Percentiles rank a stretch among this genome's conserved stretches.
Evolutionary conservation across 2,329 filamentous ascomycete genomes (phyloP).

Genomic region (Pseudogymnoascus sp.): DNA sequence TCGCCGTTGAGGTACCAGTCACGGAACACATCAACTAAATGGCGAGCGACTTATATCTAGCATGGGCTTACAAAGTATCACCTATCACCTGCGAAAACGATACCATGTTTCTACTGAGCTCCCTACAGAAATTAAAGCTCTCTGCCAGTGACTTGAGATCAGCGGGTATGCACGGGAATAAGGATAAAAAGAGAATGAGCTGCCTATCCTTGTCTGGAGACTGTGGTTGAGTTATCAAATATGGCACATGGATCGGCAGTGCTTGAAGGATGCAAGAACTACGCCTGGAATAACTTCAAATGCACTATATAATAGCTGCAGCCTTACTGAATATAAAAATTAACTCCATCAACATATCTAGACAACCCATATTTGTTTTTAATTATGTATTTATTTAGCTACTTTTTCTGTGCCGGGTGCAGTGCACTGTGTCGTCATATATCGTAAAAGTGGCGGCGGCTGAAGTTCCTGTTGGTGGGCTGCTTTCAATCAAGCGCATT

Average conservation of each 20-base stretch:
- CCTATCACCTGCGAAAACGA: background rate
- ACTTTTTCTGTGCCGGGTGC: background rate
- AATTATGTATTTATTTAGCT: background rate
- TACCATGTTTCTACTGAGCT: background rate
- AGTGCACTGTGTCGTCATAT: background rate
- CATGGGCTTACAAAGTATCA: background rate
- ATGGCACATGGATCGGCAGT: background rate
- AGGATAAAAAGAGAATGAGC: background rate
- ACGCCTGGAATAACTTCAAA: background rate
- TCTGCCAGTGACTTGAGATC: background rate
- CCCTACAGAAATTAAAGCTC: background rate
- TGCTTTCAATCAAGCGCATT: background rate
- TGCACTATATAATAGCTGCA: background rate
- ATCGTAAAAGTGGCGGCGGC: slow-evolving; percentile 6
- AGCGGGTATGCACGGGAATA: background rate
- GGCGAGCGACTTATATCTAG: background rate
- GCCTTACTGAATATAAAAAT: background rate
- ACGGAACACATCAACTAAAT: background rate
- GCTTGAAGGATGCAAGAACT: background rate
- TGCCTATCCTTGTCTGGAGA: background rate
- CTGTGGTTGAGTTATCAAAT: background rate
- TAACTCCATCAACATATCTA: background rate
- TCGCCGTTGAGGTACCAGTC: background rate
- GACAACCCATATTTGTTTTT: background rate
- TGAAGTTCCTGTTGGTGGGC: slow-evolving; percentile 2